Evolutionary conservation across 116 monocot species (phyloP), one percentile per base, ranked within the genome.

Genomic region (Trichopus zeylanicus): DNA sequence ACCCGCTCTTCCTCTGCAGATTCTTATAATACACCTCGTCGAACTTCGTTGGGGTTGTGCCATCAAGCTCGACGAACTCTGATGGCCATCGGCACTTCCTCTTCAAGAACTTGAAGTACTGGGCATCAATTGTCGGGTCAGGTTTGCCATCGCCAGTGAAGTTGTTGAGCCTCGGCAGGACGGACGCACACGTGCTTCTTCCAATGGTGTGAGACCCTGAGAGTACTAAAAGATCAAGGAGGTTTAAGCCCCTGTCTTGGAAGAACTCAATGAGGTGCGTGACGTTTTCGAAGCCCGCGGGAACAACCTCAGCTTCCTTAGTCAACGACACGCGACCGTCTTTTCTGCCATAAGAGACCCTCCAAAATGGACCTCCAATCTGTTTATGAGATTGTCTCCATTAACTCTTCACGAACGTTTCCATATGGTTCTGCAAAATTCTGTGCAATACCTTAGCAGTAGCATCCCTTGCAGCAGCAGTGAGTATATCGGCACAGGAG

Each of bases 161-260:
- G 75, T 92, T 84, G 76, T 59, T 38, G 5, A 92, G 67, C 49
- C 87, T 56, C 23, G 69, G 26, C 55, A 76, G 79, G 12, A 93
- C 67, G 10, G 76, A 15, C 2, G 57, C 69, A 51, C 93, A 93
- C 0, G 54, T 72, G 48, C 67, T 53, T 29, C 82, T 73, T 12
- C 93, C 93, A 29, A 93, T 79, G 10, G 93, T 93, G 77, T 93
- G 93, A 24, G 87, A 68, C 63, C 92, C 49, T 49, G 82, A 84
- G 57, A 93, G 82, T 3, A 79, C 64, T 7, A 79, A 81, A 42
- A 93, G 59, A 53, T 93, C 88, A 16, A 88, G 67, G 8, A 78
- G 4, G 24, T 56, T 77, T 34, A 93, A 54, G 21, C 85, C 93
- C 48, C 35, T 76, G 47, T 84, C 73, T 35, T 93, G 74, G 77